Percentiles rank a stretch among this genome's conserved stretches.
phyloP scores from a whole-genome alignment of 345 rosid genomes.

The Combretum micranthum region DNA sequence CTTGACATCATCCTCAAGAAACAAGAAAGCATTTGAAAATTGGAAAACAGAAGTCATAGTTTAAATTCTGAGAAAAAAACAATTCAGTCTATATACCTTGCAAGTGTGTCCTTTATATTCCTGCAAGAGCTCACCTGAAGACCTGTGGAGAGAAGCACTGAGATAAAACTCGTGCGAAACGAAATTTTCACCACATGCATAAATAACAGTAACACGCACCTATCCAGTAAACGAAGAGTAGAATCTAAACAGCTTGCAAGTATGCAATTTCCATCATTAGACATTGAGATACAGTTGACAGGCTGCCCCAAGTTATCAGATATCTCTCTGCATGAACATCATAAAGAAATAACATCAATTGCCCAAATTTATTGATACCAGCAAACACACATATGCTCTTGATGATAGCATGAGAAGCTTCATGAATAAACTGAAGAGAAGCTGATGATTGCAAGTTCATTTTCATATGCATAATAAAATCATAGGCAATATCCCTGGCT shows the following conservation, averaged over 20 bases:
- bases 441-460: too few relatives aligned
- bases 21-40: too few relatives aligned
- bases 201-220: conserved; percentile 26
- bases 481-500: too few relatives aligned
- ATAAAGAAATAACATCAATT: conserved; percentile 2
- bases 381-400: too few relatives aligned
- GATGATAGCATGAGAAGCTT: too few relatives aligned
- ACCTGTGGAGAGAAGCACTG: conserved; percentile 29
- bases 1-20: too few relatives aligned
- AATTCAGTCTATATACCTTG: conserved; percentile 46
- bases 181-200: background rate
- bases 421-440: too few relatives aligned
- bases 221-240: conserved; percentile 74
- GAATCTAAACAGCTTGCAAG: conserved; percentile 92
- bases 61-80: too few relatives aligned
- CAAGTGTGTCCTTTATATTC: conserved; percentile 89
- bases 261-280: conserved; percentile 83
- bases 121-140: conserved; percentile 82
- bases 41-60: too few relatives aligned
- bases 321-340: conserved; percentile 49
- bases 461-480: too few relatives aligned
- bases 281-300: conserved; percentile 89
- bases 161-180: background rate
- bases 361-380: too few relatives aligned
- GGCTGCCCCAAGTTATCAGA: conserved; percentile 88